These are phyloP conservation scores for Aspergillus caelatus DNA, from an alignment of 2,329 filamentous ascomycete species.

Conservation along the genomic window DNA sequence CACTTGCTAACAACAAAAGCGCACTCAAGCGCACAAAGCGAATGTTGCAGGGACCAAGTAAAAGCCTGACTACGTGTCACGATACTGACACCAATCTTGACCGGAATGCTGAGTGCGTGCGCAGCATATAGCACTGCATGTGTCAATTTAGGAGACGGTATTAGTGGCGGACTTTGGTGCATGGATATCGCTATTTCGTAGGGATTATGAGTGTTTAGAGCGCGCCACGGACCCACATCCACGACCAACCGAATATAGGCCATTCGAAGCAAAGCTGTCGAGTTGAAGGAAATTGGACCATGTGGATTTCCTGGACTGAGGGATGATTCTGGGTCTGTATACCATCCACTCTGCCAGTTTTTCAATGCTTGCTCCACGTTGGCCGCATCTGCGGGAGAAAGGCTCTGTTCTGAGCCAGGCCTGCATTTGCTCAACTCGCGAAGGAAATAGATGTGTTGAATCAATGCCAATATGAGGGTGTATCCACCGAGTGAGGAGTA, in stretches of 20 bases:
- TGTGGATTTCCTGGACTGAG: conserved; percentile 32
- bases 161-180: neutral
- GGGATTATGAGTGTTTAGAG: conserved; percentile 4
- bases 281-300: conserved; percentile 18
- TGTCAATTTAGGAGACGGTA: neutral
- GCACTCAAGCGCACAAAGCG: conserved; percentile 25
- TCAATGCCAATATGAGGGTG: conserved; percentile 68
- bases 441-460: conserved; percentile 71
- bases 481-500: conserved; percentile 63
- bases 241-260: conserved; percentile 16
- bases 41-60: conserved; percentile 24
- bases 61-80: conserved; percentile 22
- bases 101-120: conserved; percentile 17
- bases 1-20: conserved; percentile 42
- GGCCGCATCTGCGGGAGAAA: neutral
- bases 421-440: conserved; percentile 40
- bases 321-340: conserved; percentile 54
- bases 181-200: conserved; percentile 1
- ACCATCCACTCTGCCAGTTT: conserved; percentile 13
- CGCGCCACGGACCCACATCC: conserved; percentile 8
- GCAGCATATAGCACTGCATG: conserved; percentile 13
- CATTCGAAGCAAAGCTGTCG: conserved; percentile 17
- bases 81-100: conserved; percentile 20
- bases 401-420: neutral
- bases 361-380: conserved; percentile 7